Evolutionary conservation across 148 eudicot species (phyloP), one percentile per base, ranked within the genome.

Genomic region (Rhododendron ferrugineum): DNA sequence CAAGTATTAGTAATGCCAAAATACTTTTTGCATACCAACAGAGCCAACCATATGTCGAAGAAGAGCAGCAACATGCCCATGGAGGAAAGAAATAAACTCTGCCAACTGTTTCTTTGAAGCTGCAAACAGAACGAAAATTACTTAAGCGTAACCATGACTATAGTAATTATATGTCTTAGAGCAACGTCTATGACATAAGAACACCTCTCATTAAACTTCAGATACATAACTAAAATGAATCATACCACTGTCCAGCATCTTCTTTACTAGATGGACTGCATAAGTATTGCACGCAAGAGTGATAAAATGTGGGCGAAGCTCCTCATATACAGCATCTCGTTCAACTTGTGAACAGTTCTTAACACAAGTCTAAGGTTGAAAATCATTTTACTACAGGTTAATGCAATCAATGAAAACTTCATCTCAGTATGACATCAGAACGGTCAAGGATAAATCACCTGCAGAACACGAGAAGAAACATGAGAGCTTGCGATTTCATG

Each of bases 381-480:
- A 64, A 72, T 34, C 34, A 18, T 75, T 84, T 79, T 47, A 86
- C 32, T 36, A 87, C 14, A 76, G 46, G 18, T 46, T 28, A 40
- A 4, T 44, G n/a, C 58, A 82, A 60, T 72, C 16, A 62, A 79
- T 56, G 40, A 44, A 60, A 36, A 8, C 10, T 40, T 34, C 50
- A 46, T 36, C 11, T 36, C 0, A 42, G 37, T 75, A 76, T 42
- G 20, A 82, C 32, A 90, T 56, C 34, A 78, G 68, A 58, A 22
- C 66, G 36, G 75, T 64, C 84, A 83, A 70, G 36, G 77, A 66
- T 16, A 77, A 64, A 85, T 76, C 66, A 97, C 99, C 99, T 97
- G 99, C 87, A 97, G 91, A 81, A 97, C 98, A 86, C 99, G 99
- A 85, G 98, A 94, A 62, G 98, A 94, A 23, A 97, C 93, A 88